Conservation (phyloP, 2,329 filamentous ascomycete species). For the Ascochyta fabae region DNA sequence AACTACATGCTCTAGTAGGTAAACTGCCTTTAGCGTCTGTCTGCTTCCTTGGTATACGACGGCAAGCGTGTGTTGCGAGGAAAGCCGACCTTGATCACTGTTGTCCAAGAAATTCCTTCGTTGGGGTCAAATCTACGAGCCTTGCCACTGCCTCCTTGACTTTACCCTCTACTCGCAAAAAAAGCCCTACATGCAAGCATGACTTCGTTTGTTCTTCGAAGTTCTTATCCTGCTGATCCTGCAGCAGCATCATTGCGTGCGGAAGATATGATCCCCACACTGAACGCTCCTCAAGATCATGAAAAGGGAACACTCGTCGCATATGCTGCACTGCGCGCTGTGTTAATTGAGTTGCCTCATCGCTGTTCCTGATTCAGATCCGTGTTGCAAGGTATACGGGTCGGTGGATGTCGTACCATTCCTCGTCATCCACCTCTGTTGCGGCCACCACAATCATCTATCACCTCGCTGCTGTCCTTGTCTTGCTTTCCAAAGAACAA, state of each 20-base stretch:
- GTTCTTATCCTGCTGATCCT: too few species aligned
- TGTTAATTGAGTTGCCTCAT: not conserved
- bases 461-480: too few species aligned
- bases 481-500: constrained; percentile 9
- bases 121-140: too few species aligned
- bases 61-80: constrained; percentile 15
- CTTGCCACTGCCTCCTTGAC: constrained; percentile 8
- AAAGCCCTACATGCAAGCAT: not conserved
- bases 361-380: constrained; percentile 8
- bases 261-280: too few species aligned
- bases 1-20: constrained; percentile 7
- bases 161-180: constrained; percentile 10
- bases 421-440: not conserved
- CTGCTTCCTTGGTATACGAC: constrained; percentile 6
- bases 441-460: too few species aligned
- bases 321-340: too few species aligned
- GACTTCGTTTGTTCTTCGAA: too few species aligned
- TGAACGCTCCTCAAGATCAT: too few species aligned
- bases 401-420: constrained; percentile 14
- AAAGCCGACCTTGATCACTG: constrained; percentile 13
- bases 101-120: too few species aligned
- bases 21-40: constrained; percentile 7
- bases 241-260: too few species aligned
- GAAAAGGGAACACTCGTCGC: too few species aligned
- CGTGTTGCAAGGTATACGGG: constrained; percentile 13